Evolutionary conservation across 495 filamentous ascomycete species (phyloP).

Genomic region (Penicillium daleae): DNA sequence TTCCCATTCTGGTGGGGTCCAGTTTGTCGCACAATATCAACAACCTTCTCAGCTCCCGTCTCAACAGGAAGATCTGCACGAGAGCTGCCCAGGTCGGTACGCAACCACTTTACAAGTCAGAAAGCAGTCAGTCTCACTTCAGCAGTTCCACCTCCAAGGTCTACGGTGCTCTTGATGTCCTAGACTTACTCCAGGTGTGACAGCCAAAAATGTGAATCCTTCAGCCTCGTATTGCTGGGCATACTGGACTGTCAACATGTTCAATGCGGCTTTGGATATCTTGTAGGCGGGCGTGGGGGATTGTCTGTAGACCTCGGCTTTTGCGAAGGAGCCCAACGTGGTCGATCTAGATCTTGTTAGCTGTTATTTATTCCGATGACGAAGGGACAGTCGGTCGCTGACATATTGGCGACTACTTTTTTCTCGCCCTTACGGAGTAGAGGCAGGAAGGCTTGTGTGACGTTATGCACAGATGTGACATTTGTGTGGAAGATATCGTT

Average conservation of each 20-base stretch:
- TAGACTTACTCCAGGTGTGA: constrained; percentile 53
- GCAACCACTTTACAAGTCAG: constrained; percentile 47
- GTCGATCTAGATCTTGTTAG: constrained; percentile 32
- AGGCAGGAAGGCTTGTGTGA: constrained; percentile 49
- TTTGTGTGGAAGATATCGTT: constrained; percentile 48
- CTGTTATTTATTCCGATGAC: not conserved
- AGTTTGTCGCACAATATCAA: constrained; percentile 48
- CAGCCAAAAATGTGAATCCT: constrained; percentile 49
- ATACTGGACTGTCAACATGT: constrained; percentile 55
- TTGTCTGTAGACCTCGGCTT: constrained; percentile 22
- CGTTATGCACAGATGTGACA: constrained; percentile 45
- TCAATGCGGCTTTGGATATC: constrained; percentile 55
- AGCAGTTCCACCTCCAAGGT: constrained; percentile 31
- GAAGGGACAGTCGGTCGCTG: constrained; percentile 8
- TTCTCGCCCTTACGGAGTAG: constrained; percentile 46
- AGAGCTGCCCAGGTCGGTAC: constrained; percentile 50
- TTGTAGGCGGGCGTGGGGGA: constrained; percentile 50
- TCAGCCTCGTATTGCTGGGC: constrained; percentile 42
- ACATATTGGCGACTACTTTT: constrained; percentile 56
- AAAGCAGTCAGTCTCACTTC: too few species aligned
- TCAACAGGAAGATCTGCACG: constrained; percentile 50
- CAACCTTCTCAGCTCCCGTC: constrained; percentile 45
- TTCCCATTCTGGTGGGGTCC: constrained; percentile 46
- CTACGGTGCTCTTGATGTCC: constrained; percentile 38
- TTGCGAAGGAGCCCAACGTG: constrained; percentile 48